Conservation (phyloP, 2,329 filamentous ascomycete species). For the Scedosporium apiospermum region DNA sequence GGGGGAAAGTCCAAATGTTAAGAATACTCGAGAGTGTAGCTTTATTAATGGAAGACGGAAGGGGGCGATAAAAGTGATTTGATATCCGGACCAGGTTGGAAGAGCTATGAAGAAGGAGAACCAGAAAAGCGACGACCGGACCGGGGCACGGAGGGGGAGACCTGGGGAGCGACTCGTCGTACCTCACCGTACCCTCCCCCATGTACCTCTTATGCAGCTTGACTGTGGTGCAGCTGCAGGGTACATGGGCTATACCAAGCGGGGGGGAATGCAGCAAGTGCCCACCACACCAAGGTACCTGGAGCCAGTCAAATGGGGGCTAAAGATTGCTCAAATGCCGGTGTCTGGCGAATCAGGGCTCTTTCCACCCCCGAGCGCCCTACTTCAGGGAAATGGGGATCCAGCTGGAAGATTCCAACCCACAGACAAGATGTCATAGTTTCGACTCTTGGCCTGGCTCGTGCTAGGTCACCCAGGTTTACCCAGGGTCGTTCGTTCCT, state of each 20-base stretch:
- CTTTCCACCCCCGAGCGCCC: not conserved
- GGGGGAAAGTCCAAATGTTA: not conserved
- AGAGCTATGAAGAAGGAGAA: no score
- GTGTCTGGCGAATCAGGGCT: not conserved
- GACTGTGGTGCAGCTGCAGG: not conserved
- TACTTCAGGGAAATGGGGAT: not conserved
- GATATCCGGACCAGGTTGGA: no score
- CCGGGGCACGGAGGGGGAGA: not conserved
- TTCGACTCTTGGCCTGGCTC: not conserved
- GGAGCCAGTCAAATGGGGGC: not conserved
- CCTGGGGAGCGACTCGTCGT: not conserved
- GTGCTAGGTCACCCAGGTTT: no score
- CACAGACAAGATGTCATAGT: not conserved
- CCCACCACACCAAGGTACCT: not conserved
- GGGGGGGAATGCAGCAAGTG: not conserved
- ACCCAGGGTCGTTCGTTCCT: not conserved
- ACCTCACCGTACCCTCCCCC: not conserved
- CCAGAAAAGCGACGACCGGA: no score
- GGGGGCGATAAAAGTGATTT: no score
- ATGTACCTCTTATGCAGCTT: not conserved
- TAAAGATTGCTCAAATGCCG: not conserved
- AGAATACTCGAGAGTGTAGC: not conserved
- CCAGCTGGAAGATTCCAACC: not conserved
- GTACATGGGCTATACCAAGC: not conserved
- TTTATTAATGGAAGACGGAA: not conserved